phyloP scores from a whole-genome alignment of 306 rosid genomes.

The Trichosanthes truncata region DNA sequence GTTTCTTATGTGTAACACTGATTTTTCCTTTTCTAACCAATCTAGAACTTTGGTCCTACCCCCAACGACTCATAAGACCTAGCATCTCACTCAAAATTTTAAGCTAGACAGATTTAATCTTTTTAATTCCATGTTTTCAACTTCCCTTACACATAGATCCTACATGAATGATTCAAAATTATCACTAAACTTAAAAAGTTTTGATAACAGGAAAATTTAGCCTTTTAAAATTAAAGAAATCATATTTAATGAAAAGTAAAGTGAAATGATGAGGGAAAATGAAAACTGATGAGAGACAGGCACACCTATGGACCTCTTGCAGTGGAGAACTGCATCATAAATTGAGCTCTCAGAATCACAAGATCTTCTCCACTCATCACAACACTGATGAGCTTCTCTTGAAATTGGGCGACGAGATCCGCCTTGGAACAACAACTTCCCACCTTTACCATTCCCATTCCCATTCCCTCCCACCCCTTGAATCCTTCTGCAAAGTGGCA shows the following conservation, averaged over 20 bases:
- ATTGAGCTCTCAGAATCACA: constrained; percentile 96
- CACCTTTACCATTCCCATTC: constrained; percentile 21
- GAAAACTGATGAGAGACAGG: neutral
- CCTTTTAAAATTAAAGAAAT: too few species aligned
- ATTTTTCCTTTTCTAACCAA: too few species aligned
- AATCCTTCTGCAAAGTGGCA: constrained; percentile 56
- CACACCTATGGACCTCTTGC: constrained; percentile 92
- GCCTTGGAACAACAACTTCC: constrained; percentile 23
- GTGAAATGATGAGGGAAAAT: neutral
- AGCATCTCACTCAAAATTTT: too few species aligned
- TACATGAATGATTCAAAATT: too few species aligned
- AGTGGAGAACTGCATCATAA: constrained; percentile 95
- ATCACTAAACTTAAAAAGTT: neutral
- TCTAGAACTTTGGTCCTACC: too few species aligned
- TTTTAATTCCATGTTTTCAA: too few species aligned
- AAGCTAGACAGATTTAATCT: too few species aligned
- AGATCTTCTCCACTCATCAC: constrained; percentile 68
- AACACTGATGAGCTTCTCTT: constrained; percentile 50
- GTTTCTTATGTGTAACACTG: too few species aligned
- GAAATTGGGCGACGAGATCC: constrained; percentile 17
- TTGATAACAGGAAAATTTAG: neutral
- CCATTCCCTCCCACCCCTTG: constrained; percentile 37
- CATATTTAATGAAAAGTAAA: neutral
- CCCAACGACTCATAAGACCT: too few species aligned
- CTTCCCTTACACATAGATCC: too few species aligned